Base-by-base conservation (phyloP, 768 basidiomycete species). In the Rhizopogon rudus region DNA sequence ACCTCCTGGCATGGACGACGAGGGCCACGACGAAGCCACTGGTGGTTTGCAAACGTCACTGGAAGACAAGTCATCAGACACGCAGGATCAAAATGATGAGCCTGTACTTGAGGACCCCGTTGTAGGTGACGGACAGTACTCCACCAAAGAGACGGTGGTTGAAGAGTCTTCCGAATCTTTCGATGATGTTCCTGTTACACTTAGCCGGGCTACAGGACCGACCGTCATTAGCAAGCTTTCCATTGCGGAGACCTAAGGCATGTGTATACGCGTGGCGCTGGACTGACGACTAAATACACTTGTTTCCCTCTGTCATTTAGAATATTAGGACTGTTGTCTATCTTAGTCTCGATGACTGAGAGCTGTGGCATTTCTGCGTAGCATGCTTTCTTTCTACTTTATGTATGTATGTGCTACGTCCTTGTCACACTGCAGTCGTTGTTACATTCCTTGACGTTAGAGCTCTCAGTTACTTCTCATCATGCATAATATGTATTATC, bases 1-100 rank as follows among this genome's bases (percentile, higher is more conserved):
- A 12, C 71, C 76, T 33, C 71, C 83, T 45, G 82, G 79, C 54
- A 70, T 73, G n/a, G 71, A 67, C 3, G 69, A 71, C 29, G 73
- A 75, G n/a, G 69, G 67, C 50, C 55, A n/a, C 0, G 58, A 58
- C 5, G 65, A 63, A n/a, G 48, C 29, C 13, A 57, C 37, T 20
- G 63, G 65, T 20, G 57, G 54, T 13, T 43, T 48, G 35, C 65
- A 63, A 7, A 60, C 56, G 3, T 62, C 53, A 46, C 48, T 52
- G 31, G 56, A 52, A 31, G 53, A 28, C 14, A 61, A 60, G 31
- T 55, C 56, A 28, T 55, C 28, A 6, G 55, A 56, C 8, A 50
- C 12, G 22, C 54, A 53, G 17, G 54, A 54, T 29, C 61, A 42
- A 59, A 56, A 49, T 17, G 17, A 35, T 40, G 46, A 44, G 28